Conservation (phyloP, 2,329 filamentous ascomycete species). For the Lachnellula hyalina region DNA sequence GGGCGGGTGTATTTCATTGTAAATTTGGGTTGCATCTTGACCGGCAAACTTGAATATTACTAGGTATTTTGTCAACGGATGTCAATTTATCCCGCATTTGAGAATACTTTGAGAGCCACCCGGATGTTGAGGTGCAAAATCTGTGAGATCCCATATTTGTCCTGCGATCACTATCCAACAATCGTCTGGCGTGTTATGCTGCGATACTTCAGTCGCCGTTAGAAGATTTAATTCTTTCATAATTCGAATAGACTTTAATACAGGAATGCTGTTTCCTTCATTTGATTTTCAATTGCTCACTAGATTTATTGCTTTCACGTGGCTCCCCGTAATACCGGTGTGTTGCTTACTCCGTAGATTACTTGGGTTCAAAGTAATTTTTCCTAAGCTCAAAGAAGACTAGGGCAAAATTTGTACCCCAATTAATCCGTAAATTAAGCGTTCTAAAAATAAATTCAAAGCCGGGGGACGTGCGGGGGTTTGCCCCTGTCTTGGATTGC, state of each 20-base stretch:
- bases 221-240: background rate
- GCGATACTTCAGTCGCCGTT: background rate
- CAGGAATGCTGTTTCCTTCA: background rate
- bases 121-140: constrained; percentile 55
- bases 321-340: too few species aligned
- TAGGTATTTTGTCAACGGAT: constrained; percentile 5
- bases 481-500: too few species aligned
- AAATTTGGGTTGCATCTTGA: constrained; percentile 39
- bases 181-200: constrained; percentile 41
- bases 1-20: background rate
- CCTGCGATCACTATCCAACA: constrained; percentile 64
- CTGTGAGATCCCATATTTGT: constrained; percentile 59
- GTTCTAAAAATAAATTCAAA: too few species aligned
- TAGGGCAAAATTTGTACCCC: too few species aligned
- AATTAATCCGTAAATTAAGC: too few species aligned
- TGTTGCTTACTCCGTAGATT: too few species aligned
- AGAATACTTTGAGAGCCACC: constrained; percentile 47
- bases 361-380: too few species aligned
- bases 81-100: background rate
- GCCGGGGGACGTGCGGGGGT: too few species aligned
- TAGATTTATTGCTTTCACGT: too few species aligned
- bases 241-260: background rate
- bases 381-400: too few species aligned
- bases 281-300: too few species aligned
- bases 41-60: constrained; percentile 45